phyloP scores from a whole-genome alignment of 31 red algal genomes.

The Porphyra umbilicalis region DNA sequence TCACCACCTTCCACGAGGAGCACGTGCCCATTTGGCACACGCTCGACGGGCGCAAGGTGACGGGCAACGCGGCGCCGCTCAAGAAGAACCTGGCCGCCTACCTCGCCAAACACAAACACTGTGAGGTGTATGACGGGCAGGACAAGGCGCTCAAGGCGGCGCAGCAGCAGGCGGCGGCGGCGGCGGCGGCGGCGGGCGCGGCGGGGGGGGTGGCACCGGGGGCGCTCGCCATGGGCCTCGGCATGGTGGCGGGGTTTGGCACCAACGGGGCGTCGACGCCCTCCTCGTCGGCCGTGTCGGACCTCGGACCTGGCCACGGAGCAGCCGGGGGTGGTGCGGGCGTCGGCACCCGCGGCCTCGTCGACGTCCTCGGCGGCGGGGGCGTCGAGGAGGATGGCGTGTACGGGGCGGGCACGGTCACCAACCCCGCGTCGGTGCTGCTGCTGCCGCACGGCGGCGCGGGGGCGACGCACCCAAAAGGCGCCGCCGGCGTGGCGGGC shows the following conservation, averaged over 20 bases:
- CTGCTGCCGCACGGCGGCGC: background rate
- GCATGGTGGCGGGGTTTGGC: background rate
- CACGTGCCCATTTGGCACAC: slow-evolving; percentile 90
- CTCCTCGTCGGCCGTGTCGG: slow-evolving; percentile 5
- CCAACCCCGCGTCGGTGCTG: background rate
- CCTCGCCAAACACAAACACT: slow-evolving; percentile 71
- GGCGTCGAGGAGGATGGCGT: background rate
- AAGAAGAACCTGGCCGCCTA: slow-evolving; percentile 75
- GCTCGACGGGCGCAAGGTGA: slow-evolving; percentile 74
- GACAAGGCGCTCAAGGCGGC: slow-evolving; percentile 33
- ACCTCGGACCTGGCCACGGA: background rate
- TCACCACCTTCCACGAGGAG: slow-evolving; percentile 51
- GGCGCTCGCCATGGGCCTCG: background rate
- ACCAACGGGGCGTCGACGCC: background rate
- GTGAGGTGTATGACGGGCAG: slow-evolving; percentile 84
- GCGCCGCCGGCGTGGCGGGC: background rate
- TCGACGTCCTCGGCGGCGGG: background rate
- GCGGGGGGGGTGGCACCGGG: no score
- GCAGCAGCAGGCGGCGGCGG: background rate
- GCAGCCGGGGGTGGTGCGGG: background rate
- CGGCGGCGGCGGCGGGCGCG: slow-evolving; percentile 6
- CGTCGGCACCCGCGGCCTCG: background rate
- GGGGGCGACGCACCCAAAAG: background rate
- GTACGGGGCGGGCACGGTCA: background rate
- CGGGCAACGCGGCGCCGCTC: slow-evolving; percentile 87